Evolutionary conservation across 2,329 filamentous ascomycete species (phyloP), one percentile per base, ranked within the genome.

Genomic region (Chrysoporthe puriensis): DNA sequence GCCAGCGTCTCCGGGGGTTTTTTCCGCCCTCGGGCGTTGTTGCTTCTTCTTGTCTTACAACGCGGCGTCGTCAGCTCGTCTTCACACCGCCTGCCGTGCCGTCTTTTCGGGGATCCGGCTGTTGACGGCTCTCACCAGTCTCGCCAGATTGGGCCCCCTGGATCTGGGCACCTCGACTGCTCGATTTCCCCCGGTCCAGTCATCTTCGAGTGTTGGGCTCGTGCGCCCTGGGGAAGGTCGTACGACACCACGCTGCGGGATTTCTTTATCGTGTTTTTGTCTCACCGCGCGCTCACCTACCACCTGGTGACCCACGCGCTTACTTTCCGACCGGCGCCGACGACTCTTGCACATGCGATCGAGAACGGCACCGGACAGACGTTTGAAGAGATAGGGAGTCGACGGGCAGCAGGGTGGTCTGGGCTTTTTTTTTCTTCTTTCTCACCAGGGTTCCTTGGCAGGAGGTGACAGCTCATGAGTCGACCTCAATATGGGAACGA

Each of bases 401-500:
- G 63, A 36, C 60, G 66, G 52, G 58, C 62, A 64, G 66, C 64
- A 32, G 48, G 50, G 50, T 54, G 21, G 50, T 14, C 7, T 13
- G 5, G 6, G 21, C 26, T 9, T 21, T 13, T 21, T 7, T 21
- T 44, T 26, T 26, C 11, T 26, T 26, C 11, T 42, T 21, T 42
- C 13, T 58, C 3, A 44, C 62, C 43, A 60, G 52, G 42, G 26
- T 32, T 60, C 72, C 62, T 66, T 36, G 66, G 61, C 70, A 68
- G 71, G 73, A 74, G 71, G 71, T 70, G 66, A 72, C 70, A 73
- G 71, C 75, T 83, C 82, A 88, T 87, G 86, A 87, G 81, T 83
- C 81, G 79, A 76, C 74, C 76, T 74, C 82, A 86, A 81, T 77
- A 87, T 86, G 85, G 81, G 78, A 81, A 77, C 76, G 78, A 78